Base-by-base conservation (phyloP, 768 basidiomycete genomes). In the Nevesoporus exiguus region DNA sequence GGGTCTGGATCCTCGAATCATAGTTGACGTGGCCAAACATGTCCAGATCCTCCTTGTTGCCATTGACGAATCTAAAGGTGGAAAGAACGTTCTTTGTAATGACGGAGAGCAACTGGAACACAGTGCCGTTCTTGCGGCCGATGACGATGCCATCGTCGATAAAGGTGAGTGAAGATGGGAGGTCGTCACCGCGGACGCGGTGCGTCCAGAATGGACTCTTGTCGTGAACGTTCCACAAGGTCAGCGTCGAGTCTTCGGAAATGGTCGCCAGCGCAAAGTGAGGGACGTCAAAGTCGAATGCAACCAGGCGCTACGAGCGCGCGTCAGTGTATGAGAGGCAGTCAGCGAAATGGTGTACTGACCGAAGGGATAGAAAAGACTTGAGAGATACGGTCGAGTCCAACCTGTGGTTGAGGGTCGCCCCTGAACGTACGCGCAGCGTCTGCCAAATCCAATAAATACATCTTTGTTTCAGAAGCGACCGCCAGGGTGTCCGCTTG, bases 11-110 rank as follows among this genome's bases (percentile, higher is more conserved):
- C 42, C 88, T 76, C 0, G 88, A 78, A 72, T 93, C 91, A 65
- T 93, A 93, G 63, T 82, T 86, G 59, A 87, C 82, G 63, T 93
- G 91, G 14, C 91, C 89, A 67, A 91, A 93, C 88, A 93, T 93
- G 9, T 90, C 89, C 15, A 76, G 76, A 62, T 92, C 90, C 39
- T 93, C 90, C 55, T 78, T 80, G 48, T 58, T 48, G 21, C 82
- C 83, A 58, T 84, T 88, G 63, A 87, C 74, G 64, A 93, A 93
- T 65, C 83, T 88, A 71, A 91, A 76, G 7, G 86, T 90, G 14
- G 91, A 89, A 29, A 90, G 74, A 2, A 93, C 80, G 44, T 76
- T 77, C 68, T 85, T 87, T 55, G 83, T 83, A 49, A 86, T 84
- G 47, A 82, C 77, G n/a, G 88, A 85, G 33, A 93, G 75, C 29